Conservation (phyloP, 139 green algal genomes). For the Micractinium sp. region DNA sequence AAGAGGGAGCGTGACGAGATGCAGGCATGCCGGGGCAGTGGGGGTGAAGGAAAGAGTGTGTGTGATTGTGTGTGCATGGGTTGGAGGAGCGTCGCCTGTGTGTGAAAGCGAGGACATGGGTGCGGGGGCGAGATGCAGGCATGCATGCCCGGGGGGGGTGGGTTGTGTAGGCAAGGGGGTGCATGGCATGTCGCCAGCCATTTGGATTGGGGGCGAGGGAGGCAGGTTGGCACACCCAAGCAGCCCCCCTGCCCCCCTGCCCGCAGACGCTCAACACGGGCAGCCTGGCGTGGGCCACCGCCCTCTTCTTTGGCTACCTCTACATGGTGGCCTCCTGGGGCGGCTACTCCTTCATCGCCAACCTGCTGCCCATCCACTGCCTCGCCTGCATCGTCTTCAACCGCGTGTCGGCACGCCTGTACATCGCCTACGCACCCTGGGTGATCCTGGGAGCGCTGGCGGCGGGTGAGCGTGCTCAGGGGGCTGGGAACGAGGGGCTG, state of each 20-base stretch:
- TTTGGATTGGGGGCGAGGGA: too few relatives aligned
- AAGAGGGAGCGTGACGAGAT: too few relatives aligned
- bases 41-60: too few relatives aligned
- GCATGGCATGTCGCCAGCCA: too few relatives aligned
- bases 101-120: too few relatives aligned
- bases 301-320: constrained; percentile 73
- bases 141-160: background rate
- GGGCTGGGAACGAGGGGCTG: background rate
- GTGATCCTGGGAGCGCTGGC: constrained; percentile 84
- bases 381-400: constrained; percentile 83
- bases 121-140: too few relatives aligned
- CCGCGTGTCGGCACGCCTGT: constrained; percentile 68
- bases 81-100: too few relatives aligned
- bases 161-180: background rate
- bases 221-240: background rate
- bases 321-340: constrained; percentile 95
- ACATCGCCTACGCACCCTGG: constrained; percentile 87
- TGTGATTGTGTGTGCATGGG: too few relatives aligned
- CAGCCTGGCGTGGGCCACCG: constrained; percentile 78
- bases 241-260: background rate
- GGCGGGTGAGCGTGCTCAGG: constrained; percentile 43
- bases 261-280: constrained; percentile 91
- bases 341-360: constrained; percentile 99
- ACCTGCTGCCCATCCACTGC: constrained; percentile 95
- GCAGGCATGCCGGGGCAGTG: background rate